A percentile compares a stretch with the other conserved stretches of the same genome.
These are phyloP conservation scores for Medicago lupulina DNA, from an alignment of 306 rosid genomes.

Conservation along the genomic window DNA sequence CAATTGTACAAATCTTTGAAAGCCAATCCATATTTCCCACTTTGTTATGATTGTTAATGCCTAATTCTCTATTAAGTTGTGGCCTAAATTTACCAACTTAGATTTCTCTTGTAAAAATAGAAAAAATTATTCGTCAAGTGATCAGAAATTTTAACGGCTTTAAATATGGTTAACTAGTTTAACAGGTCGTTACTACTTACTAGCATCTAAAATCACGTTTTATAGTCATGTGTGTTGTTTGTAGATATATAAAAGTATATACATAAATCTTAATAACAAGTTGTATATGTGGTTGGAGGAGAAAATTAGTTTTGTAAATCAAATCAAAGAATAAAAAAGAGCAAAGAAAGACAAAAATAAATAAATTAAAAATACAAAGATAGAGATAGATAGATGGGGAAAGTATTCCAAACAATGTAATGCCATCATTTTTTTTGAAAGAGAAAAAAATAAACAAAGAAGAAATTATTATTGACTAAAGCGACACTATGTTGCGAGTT, in stretches of 20 bases:
- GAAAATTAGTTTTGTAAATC: background rate
- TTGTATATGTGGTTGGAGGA: background rate
- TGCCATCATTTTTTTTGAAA: no score
- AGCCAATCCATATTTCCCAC: conserved; percentile 41
- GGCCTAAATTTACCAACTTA: background rate
- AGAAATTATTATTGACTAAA: no score
- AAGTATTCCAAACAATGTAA: no score
- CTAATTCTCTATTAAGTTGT: background rate
- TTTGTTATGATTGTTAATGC: conserved; percentile 1
- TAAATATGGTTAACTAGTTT: conserved; percentile 35
- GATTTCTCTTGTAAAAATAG: conserved; percentile 31
- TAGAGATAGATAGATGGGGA: no score
- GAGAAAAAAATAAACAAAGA: no score
- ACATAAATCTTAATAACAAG: background rate
- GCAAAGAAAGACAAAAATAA: background rate
- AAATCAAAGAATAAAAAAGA: background rate
- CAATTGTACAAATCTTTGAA: conserved; percentile 34
- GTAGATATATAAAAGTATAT: background rate
- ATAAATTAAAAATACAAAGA: no score
- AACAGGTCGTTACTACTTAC: conserved; percentile 22
- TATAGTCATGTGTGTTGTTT: background rate
- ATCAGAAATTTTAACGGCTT: conserved; percentile 35
- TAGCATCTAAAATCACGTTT: conserved; percentile 33
- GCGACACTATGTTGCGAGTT: no score
- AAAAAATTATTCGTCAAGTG: conserved; percentile 24